Evolutionary conservation across 2,329 filamentous ascomycete genomes (phyloP).

Genomic region (Diaporthe aspalathi): DNA sequence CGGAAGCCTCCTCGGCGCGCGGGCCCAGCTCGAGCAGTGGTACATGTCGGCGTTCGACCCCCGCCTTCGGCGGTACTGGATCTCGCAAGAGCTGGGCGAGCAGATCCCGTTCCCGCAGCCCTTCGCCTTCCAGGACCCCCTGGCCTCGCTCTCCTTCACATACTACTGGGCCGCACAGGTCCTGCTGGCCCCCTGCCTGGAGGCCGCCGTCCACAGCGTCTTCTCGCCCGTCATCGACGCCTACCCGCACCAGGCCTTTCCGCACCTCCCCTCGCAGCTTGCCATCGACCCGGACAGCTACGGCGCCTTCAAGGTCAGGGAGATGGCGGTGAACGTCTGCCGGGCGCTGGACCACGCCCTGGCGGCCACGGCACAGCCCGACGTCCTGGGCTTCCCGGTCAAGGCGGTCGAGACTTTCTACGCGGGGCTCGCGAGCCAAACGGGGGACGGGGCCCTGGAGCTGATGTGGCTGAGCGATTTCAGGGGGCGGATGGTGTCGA

Average conservation of each 20-base stretch:
- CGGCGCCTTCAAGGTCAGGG: slow-evolving; percentile 57
- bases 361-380: slow-evolving; percentile 57
- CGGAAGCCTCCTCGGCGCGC: slow-evolving; percentile 58
- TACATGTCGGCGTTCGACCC: slow-evolving; percentile 47
- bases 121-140: slow-evolving; percentile 58
- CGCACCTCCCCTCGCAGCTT: slow-evolving; percentile 52
- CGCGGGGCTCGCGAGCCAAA: slow-evolving; percentile 48
- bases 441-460: slow-evolving; percentile 57
- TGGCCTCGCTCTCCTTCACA: slow-evolving; percentile 59
- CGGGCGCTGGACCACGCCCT: slow-evolving; percentile 62
- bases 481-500: slow-evolving; percentile 51
- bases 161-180: slow-evolving; percentile 67
- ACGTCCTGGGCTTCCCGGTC: slow-evolving; percentile 58
- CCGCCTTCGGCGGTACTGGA: slow-evolving; percentile 54
- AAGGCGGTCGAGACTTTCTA: slow-evolving; percentile 57
- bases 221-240: slow-evolving; percentile 57
- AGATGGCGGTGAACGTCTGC: slow-evolving; percentile 63
- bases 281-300: slow-evolving; percentile 57
- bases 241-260: slow-evolving; percentile 53
- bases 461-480: slow-evolving; percentile 62
- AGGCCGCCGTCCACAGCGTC: slow-evolving; percentile 56
- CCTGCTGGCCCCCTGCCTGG: slow-evolving; percentile 61
- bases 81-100: slow-evolving; percentile 46
- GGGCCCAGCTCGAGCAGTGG: slow-evolving; percentile 63
- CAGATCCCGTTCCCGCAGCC: slow-evolving; percentile 58